These are phyloP conservation scores for Talaromyces amestolkiae DNA, from an alignment of 2,329 filamentous ascomycete genomes.

Conservation along the genomic window DNA sequence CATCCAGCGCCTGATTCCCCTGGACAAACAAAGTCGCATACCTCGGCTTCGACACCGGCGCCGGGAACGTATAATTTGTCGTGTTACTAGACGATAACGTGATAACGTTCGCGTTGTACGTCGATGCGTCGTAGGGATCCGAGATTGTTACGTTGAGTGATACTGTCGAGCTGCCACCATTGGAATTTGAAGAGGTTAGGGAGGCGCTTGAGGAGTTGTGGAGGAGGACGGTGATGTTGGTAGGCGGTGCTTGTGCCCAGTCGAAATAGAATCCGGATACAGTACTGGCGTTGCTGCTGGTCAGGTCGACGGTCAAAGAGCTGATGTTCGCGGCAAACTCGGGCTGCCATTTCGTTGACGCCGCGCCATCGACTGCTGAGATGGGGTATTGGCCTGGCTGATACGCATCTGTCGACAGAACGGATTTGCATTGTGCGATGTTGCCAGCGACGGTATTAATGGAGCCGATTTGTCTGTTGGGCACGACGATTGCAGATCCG, in stretches of 20 bases:
- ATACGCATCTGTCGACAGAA: constrained; percentile 48
- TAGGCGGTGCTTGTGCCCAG: constrained; percentile 58
- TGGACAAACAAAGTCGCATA: constrained; percentile 46
- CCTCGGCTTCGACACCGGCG: constrained; percentile 33
- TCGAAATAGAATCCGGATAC: constrained; percentile 55
- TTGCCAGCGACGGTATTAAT: constrained; percentile 58
- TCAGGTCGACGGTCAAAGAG: constrained; percentile 57
- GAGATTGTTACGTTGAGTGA: constrained; percentile 28
- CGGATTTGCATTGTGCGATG: constrained; percentile 62
- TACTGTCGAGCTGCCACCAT: not conserved
- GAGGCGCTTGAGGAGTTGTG: constrained; percentile 42
- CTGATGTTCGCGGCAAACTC: constrained; percentile 48
- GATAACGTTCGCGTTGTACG: constrained; percentile 35
- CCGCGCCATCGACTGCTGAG: constrained; percentile 63
- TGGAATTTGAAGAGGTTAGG: not conserved
- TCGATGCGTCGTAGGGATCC: constrained; percentile 32
- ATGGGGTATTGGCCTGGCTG: constrained; percentile 68
- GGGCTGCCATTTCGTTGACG: constrained; percentile 67
- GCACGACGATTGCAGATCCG: constrained; percentile 51
- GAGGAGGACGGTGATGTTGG: constrained; percentile 55
- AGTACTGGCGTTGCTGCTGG: constrained; percentile 31
- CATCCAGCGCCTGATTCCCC: constrained; percentile 41
- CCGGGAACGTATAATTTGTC: constrained; percentile 39
- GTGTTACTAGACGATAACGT: constrained; percentile 41
- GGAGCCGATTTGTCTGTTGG: constrained; percentile 58